Evolutionary conservation across 257 asterid genomes (phyloP).

Genomic region (Mentha longifolia): DNA sequence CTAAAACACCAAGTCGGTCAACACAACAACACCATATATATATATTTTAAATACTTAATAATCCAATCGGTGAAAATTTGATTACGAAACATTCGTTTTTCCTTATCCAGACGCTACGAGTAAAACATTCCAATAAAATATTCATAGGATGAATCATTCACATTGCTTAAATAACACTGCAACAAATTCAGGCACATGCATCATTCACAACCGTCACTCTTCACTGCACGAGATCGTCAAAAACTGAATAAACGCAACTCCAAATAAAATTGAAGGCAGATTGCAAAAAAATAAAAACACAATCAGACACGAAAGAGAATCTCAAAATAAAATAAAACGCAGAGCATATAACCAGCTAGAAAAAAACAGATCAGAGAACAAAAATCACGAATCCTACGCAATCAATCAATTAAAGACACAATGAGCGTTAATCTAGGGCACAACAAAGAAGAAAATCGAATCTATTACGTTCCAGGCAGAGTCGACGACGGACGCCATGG

Average conservation of each 20-base stretch:
- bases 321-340: not conserved
- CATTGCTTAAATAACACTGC: slow-evolving; percentile 5
- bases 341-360: not conserved
- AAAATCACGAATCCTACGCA: slow-evolving; percentile 15
- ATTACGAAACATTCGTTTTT: not conserved
- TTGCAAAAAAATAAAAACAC: not conserved
- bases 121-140: slow-evolving; percentile 10
- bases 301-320: slow-evolving; percentile 2
- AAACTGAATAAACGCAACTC: not conserved
- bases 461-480: slow-evolving; percentile 42
- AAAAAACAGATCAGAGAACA: slow-evolving; percentile 15
- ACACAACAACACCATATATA: not conserved
- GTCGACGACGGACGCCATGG: slow-evolving; percentile 44
- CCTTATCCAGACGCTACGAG: not conserved
- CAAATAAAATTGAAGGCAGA: not conserved
- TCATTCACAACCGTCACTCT: slow-evolving; percentile 4
- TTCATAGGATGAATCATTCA: slow-evolving; percentile 4
- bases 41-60: not conserved
- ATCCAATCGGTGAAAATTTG: not conserved
- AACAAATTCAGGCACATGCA: slow-evolving; percentile 18
- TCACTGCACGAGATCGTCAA: slow-evolving; percentile 4
- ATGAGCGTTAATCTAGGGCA: slow-evolving; percentile 39
- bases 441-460: slow-evolving; percentile 1
- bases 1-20: not conserved
- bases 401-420: slow-evolving; percentile 10